Conservation (phyloP, 129 eudicot genomes). For the Tagetes erecta region DNA sequence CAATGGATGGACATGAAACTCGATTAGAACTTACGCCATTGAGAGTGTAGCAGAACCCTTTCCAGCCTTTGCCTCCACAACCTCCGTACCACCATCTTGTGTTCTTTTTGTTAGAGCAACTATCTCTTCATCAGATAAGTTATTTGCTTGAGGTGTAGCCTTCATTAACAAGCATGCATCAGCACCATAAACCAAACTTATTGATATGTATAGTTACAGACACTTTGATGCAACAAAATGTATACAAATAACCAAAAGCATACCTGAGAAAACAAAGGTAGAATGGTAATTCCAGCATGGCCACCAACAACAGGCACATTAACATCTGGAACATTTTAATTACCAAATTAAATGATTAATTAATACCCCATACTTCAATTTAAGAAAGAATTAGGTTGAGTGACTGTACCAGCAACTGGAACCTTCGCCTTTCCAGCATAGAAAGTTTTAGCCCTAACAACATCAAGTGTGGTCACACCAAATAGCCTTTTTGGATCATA, state of each 20-base stretch:
- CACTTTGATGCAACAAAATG: slow-evolving; percentile 5
- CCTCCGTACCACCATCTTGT: slow-evolving; percentile 96
- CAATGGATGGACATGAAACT: not conserved
- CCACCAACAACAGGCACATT: slow-evolving; percentile 22
- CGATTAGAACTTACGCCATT: slow-evolving; percentile 70
- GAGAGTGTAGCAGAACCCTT: slow-evolving; percentile 96
- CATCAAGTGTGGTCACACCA: slow-evolving; percentile 97
- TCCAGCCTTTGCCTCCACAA: slow-evolving; percentile 96
- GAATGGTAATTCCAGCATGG: slow-evolving; percentile 90
- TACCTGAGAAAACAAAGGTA: slow-evolving; percentile 92
- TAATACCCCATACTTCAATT: not conserved
- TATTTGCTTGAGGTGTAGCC: slow-evolving; percentile 82
- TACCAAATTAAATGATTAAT: not conserved
- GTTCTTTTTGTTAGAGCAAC: slow-evolving; percentile 79
- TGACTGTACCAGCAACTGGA: slow-evolving; percentile 63
- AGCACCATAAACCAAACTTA: slow-evolving; percentile 9
- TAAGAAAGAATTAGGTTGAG: not conserved
- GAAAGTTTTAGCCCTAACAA: slow-evolving; percentile 90
- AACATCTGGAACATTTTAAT: slow-evolving; percentile 45
- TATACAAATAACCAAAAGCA: not conserved
- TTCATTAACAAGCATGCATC: slow-evolving; percentile 16
- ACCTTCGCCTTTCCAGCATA: slow-evolving; percentile 86
- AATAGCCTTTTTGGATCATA: slow-evolving; percentile 77
- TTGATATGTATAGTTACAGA: not conserved
- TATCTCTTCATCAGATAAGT: slow-evolving; percentile 53